These are phyloP conservation scores for Podospora conica DNA, from an alignment of 495 filamentous ascomycete genomes.

Conservation along the genomic window DNA sequence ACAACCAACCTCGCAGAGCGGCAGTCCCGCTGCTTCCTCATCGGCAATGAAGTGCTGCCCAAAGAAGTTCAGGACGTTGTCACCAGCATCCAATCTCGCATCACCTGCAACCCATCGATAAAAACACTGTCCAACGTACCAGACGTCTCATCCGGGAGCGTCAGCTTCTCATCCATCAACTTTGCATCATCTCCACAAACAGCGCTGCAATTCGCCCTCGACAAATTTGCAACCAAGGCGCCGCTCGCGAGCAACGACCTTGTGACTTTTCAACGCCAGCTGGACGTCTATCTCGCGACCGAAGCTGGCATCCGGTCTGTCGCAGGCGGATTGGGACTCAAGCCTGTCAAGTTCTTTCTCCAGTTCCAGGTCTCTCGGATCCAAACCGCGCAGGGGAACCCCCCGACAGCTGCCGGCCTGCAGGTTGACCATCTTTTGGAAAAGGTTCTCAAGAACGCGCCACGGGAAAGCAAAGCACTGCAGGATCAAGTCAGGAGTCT, in stretches of 20 bases:
- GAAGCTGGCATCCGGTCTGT: slow-evolving; percentile 44
- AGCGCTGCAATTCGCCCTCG: slow-evolving; percentile 38
- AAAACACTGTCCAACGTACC: slow-evolving; percentile 38
- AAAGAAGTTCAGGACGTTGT: slow-evolving; percentile 29
- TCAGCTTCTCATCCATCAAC: slow-evolving; percentile 41
- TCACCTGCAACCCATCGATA: slow-evolving; percentile 33
- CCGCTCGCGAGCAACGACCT: slow-evolving; percentile 37
- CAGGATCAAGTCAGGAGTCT: slow-evolving; percentile 35
- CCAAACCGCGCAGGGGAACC: slow-evolving; percentile 43
- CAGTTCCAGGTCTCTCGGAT: slow-evolving; percentile 45
- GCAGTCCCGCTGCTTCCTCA: slow-evolving; percentile 38
- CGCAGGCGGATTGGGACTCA: slow-evolving; percentile 39
- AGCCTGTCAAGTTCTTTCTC: slow-evolving; percentile 47
- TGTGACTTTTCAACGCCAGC: slow-evolving; percentile 33
- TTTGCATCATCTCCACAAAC: slow-evolving; percentile 35
- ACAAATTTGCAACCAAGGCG: slow-evolving; percentile 35
- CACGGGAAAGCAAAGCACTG: slow-evolving; percentile 31
- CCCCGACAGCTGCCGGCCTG: slow-evolving; percentile 34
- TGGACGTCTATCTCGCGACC: slow-evolving; percentile 44
- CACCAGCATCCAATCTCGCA: slow-evolving; percentile 22
- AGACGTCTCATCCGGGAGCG: slow-evolving; percentile 37
- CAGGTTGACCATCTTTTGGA: slow-evolving; percentile 42
- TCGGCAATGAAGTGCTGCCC: slow-evolving; percentile 37
- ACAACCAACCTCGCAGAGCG: neutral
- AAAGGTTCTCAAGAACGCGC: slow-evolving; percentile 44